Evolutionary conservation across 1,284 basidiomycete genomes (phyloP).

Genomic region (Cryptococcus amylolentus): DNA sequence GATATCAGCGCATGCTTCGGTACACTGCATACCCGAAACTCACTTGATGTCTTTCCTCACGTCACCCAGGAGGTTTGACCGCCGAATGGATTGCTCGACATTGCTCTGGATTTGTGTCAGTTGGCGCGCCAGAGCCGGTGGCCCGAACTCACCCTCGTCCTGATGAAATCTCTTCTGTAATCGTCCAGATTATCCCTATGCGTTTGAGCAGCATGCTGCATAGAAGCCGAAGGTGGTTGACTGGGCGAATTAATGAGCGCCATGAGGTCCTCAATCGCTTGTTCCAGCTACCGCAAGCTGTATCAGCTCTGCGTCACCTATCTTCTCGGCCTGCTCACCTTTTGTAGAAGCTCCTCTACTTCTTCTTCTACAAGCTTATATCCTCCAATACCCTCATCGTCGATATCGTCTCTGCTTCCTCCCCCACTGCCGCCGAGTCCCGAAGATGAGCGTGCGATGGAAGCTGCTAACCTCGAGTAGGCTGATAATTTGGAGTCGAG

Average conservation of each 20-base stretch:
- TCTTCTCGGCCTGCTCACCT: constrained; percentile 56
- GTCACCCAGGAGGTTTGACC: constrained; percentile 81
- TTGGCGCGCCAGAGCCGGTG: background rate
- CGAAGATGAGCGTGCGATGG: constrained; percentile 56
- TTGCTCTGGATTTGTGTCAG: constrained; percentile 52
- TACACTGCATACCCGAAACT: constrained; percentile 34
- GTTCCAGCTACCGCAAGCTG: constrained; percentile 60
- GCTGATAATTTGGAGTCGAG: constrained; percentile 85
- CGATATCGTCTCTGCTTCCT: constrained; percentile 32
- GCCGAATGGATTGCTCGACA: constrained; percentile 77
- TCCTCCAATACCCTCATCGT: constrained; percentile 67
- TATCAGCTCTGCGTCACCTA: background rate
- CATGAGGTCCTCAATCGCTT: constrained; percentile 73
- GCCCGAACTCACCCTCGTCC: constrained; percentile 67
- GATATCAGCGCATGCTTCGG: background rate
- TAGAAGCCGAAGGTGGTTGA: constrained; percentile 74
- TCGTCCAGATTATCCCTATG: constrained; percentile 88
- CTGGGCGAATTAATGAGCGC: constrained; percentile 64
- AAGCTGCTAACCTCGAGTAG: constrained; percentile 78
- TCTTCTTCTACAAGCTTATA: constrained; percentile 70
- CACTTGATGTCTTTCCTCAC: constrained; percentile 94
- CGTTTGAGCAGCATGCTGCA: constrained; percentile 82
- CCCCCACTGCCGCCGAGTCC: constrained; percentile 10
- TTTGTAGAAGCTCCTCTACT: constrained; percentile 79
- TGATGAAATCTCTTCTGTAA: constrained; percentile 72